Base-by-base conservation (phyloP, 2,329 filamentous ascomycete genomes). In the Colletotrichum cordylinicola region DNA sequence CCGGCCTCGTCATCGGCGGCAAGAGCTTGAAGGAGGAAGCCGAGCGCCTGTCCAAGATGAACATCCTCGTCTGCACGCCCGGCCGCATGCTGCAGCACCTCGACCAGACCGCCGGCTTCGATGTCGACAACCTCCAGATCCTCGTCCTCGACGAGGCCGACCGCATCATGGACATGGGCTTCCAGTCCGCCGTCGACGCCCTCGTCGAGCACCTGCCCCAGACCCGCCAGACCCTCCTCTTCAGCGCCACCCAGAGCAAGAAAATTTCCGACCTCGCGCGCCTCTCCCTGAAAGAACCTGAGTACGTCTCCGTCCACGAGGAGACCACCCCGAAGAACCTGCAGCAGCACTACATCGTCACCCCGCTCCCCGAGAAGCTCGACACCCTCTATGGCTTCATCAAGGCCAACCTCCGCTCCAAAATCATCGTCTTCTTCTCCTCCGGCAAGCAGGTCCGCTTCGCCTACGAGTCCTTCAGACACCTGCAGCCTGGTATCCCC, bases 401-500 rank as follows among this genome's bases (percentile, higher is more conserved):
- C 79, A 94, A 96, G 79, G 91, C 94, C 8, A 98, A 98, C 81
- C 90, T 98, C 68, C 98, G 98, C 85, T 93, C 93, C 78, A 99
- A 98, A 85, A 98, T 98, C 4, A 92, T 99, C 24, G 96, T 98
- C 29, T 99, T 99, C 82, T 86, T 99, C 75, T 98, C 96, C 5
- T 98, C 96, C 0, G 96, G 96, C 62, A 99, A 99, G 83, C 96
- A 98, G 82, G 97, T 99, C 21, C 93, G 97, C 16, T 99, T 98
- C 82, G 94, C 97, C 7, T 98, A 98, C 85, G 97, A 99, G 83
- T 93, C 93, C 21, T 96, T 99, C 82, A 92, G 96, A 62, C 95
- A 98, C 80, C 91, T 99, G 83, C 96, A 98, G 82, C 97, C 98
- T 1, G 97, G 97, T 88, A 95, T 98, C 55, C 94, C 96, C 0